A percentile compares a stretch with the other conserved stretches of the same genome.
Evolutionary conservation across 129 eudicot species (phyloP).

Genomic region (Sambucus nigra): DNA sequence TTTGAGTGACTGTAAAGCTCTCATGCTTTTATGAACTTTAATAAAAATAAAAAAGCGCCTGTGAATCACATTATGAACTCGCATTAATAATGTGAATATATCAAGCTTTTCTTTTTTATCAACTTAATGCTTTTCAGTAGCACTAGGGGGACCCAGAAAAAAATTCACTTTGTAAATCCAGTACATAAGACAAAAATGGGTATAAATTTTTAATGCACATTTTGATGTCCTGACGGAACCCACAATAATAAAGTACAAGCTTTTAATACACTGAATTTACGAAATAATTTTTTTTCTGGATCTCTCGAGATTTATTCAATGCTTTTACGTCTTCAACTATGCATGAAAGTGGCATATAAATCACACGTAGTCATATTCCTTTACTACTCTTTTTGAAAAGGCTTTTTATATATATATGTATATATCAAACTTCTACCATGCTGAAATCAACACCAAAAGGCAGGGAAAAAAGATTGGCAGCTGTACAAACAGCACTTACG

Average conservation of each 20-base stretch:
- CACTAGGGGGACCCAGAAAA: too few relatives aligned
- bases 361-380: background rate
- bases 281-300: background rate
- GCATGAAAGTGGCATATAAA: background rate
- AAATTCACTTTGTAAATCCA: too few relatives aligned
- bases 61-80: background rate
- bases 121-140: too few relatives aligned
- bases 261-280: too few relatives aligned
- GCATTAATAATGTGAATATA: slow-evolving; percentile 1
- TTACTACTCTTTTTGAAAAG: slow-evolving; percentile 3
- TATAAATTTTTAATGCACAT: too few relatives aligned
- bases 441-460: slow-evolving; percentile 2
- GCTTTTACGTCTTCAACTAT: slow-evolving; percentile 1
- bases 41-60: background rate
- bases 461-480: background rate
- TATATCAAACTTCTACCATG: background rate
- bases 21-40: background rate
- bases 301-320: background rate
- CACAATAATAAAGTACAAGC: background rate
- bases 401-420: background rate
- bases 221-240: too few relatives aligned
- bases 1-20: background rate
- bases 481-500: background rate
- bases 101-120: background rate
- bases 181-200: too few relatives aligned